A percentile compares a stretch with the other conserved stretches of the same genome.
phyloP scores from a whole-genome alignment of 2,329 filamentous ascomycete species.

The Scedosporium dehoogii region DNA sequence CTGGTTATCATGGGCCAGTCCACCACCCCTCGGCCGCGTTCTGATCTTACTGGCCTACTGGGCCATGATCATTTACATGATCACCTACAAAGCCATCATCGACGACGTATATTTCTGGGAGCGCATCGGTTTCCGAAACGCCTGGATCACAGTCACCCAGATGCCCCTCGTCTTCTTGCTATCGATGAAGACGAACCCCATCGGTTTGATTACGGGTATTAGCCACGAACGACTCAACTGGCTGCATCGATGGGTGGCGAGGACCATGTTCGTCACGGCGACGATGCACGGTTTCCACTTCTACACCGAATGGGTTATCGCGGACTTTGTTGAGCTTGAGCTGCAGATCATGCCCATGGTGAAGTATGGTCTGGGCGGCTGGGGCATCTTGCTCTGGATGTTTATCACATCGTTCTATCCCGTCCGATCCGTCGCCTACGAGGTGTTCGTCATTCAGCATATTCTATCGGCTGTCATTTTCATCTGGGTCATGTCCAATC shows the following conservation, averaged over 20 bases:
- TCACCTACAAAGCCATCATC: constrained; percentile 36
- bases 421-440: constrained; percentile 55
- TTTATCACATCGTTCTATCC: constrained; percentile 53
- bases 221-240: constrained; percentile 64
- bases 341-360: constrained; percentile 53
- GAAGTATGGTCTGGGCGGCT: constrained; percentile 57
- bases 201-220: constrained; percentile 52
- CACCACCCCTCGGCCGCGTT: constrained; percentile 46
- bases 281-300: constrained; percentile 64
- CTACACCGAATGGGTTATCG: constrained; percentile 51
- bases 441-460: constrained; percentile 62
- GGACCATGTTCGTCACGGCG: constrained; percentile 58
- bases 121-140: constrained; percentile 57
- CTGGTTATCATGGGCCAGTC: constrained; percentile 44
- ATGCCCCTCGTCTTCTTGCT: constrained; percentile 55
- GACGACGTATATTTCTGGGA: constrained; percentile 50
- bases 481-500: constrained; percentile 52
- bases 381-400: constrained; percentile 57
- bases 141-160: constrained; percentile 56
- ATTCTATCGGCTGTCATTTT: constrained; percentile 50
- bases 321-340: constrained; percentile 49
- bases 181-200: constrained; percentile 45
- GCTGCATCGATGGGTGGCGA: constrained; percentile 63
- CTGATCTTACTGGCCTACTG: constrained; percentile 46
- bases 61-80: constrained; percentile 48